Percentiles rank a stretch among this genome's conserved stretches.
Evolutionary conservation across 768 basidiomycete genomes (phyloP).

Genomic region (Kwoniella dejecticola): DNA sequence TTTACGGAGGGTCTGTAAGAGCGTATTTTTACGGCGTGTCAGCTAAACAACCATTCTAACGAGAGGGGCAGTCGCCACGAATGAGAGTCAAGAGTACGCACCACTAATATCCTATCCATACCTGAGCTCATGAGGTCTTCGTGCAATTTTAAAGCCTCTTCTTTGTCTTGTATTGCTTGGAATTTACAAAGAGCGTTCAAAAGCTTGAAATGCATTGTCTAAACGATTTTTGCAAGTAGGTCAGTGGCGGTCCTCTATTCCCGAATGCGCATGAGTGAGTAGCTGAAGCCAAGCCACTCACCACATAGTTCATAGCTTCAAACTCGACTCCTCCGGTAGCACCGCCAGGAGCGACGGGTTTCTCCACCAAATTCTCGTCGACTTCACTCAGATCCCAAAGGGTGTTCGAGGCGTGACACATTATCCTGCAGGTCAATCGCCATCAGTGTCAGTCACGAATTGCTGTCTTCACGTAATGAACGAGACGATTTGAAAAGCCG

Average conservation of each 20-base stretch:
- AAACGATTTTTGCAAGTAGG: neutral
- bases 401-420: constrained; percentile 91
- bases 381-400: constrained; percentile 84
- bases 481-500: neutral
- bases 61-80: too few relatives aligned
- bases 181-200: constrained; percentile 75
- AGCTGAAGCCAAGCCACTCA: constrained; percentile 57
- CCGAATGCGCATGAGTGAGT: neutral
- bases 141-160: constrained; percentile 73
- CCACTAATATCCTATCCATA: constrained; percentile 84
- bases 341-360: constrained; percentile 78
- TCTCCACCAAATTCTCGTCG: constrained; percentile 81
- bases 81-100: too few relatives aligned
- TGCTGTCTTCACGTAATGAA: too few relatives aligned
- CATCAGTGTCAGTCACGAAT: too few relatives aligned
- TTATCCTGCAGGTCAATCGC: constrained; percentile 39
- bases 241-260: neutral
- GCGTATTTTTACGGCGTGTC: too few relatives aligned
- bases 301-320: constrained; percentile 94
- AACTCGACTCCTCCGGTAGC: constrained; percentile 99
- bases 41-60: too few relatives aligned
- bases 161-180: constrained; percentile 66
- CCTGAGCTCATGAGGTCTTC: constrained; percentile 85
- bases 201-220: constrained; percentile 87
- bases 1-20: constrained; percentile 82